Base-by-base conservation (phyloP, 2,329 filamentous ascomycete genomes). In the Cladosporium sp. region DNA sequence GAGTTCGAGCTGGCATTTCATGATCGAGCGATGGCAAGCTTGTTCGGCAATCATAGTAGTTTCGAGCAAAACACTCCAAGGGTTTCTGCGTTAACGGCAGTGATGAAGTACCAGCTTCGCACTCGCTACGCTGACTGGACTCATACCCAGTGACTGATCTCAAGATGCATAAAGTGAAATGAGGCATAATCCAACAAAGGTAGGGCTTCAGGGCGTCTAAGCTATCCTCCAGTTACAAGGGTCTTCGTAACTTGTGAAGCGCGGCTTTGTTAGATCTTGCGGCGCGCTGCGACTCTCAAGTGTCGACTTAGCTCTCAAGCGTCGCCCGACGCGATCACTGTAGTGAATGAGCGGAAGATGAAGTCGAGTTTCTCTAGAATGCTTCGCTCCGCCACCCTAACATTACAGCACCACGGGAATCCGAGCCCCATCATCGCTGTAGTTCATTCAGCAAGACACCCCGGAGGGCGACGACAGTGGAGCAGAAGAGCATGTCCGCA, bases 51-150 rank as follows among this genome's bases (percentile, higher is more conserved):
- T 34, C 61, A 63, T 19, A 62, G 66, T 39, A 59, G 60, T 17
- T 64, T 63, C 11, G 34, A 25, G 43, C 67, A 66, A 14, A 67
- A 68, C 12, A 70, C 68, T 12, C 67, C 68, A 34, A 64, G 60
- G 25, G 25, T 25, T 25, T 25, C 25, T 25, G 25, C 25, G 25
- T 25, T 25, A 25, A 25, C 25, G 25, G 25, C 25, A 25, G 25
- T 25, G 25, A 25, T 25, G 25, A 25, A 25, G 25, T 25, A 25
- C 25, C 25, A 25, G 6, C 25, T 25, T 25, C 25, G 25, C 25
- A 25, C 25, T 12, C 8, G 36, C 36, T 38, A 38, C 36, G 36
- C 36, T 38, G 36, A 38, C 7, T 38, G 36, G 12, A 38, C 36
- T 38, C 36, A 38, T 38, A 38, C 7, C 36, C 8, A 14, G 11